Conservation (phyloP, 306 rosid species). For the Potentilla sterilis region DNA sequence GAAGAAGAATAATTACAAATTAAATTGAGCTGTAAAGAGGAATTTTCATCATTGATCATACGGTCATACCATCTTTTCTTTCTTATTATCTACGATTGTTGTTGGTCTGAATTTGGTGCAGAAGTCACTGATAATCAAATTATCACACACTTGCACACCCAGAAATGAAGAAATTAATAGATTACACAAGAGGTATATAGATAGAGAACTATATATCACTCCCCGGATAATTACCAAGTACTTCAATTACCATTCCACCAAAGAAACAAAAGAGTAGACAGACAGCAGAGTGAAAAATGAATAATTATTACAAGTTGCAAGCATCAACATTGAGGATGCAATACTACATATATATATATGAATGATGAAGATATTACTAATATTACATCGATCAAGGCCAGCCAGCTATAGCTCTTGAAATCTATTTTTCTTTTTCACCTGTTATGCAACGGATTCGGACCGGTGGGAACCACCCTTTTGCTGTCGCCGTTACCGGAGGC, state of each 20-base stretch:
- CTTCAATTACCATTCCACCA: neutral
- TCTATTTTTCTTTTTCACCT: slow-evolving; percentile 32
- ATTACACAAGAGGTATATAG: neutral
- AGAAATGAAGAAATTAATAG: neutral
- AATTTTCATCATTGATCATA: neutral
- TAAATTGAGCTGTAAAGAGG: neutral
- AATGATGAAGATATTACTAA: neutral
- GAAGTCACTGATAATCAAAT: neutral
- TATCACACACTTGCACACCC: neutral
- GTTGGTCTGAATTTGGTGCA: neutral
- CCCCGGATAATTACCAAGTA: neutral
- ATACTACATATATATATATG: neutral
- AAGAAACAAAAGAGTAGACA: neutral
- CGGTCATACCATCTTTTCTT: neutral
- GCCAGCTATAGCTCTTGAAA: neutral
- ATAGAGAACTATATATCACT: neutral
- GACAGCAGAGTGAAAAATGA: neutral
- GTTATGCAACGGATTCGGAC: slow-evolving; percentile 90
- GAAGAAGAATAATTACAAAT: neutral
- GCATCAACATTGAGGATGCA: slow-evolving; percentile 12
- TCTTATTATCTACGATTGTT: neutral
- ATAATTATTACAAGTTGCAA: neutral
- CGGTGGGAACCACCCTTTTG: slow-evolving; percentile 79
- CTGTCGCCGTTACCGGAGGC: slow-evolving; percentile 30
- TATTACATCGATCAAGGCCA: slow-evolving; percentile 12